Evolutionary conservation across 192 early-diverging fungal genomes (phyloP), one percentile per base, ranked within the genome.

Genomic region (Mortierella alpina): DNA sequence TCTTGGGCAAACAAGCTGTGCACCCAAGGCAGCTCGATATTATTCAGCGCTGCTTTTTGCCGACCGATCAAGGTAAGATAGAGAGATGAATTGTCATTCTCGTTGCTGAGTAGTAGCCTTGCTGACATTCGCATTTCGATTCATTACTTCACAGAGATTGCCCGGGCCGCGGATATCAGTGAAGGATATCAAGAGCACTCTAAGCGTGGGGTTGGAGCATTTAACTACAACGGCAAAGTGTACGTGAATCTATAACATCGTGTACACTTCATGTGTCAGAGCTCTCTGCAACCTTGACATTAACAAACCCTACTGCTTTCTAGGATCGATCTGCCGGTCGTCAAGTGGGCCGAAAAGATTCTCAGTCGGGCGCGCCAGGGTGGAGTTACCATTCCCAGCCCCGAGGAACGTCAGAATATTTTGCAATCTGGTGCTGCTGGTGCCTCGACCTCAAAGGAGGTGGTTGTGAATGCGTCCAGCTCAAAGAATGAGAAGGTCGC

Each of bases 1-100:
- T 96, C 84, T 91, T 94, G 17, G 97, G 97, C 56, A 98, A 98
- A 85, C 97, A 98, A 82, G 95, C 95, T 6, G 95, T 98, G 60
- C 97, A 98, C 73, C 97, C 97, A 51, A 84, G 86, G 9, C 97
- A 98, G 75, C 85, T 97, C 20, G 92, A 95, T 41, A 85, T 85
- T 10, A 96, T 98, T 62, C 95, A 98, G 65, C 68, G 83, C 39
- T 75, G 68, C 39, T 98, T 96, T 80, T 73, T 91, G 61, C 97
- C 97, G 15, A 89, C 91, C 9, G 72, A 74, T 13, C 87, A 89
- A 51, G 88, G 91, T 89, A 78, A 55, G 56, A 18, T 14, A 17
- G 11, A 31, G 31, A 31, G 31, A 31, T 2, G 31, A 39, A 9
- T 60, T 65, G 31, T 6, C 39, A 42, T 31, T 31, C 31, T 31